These are phyloP conservation scores for Hypoxylon subgilvum DNA, from an alignment of 495 filamentous ascomycete genomes.

Conservation along the genomic window DNA sequence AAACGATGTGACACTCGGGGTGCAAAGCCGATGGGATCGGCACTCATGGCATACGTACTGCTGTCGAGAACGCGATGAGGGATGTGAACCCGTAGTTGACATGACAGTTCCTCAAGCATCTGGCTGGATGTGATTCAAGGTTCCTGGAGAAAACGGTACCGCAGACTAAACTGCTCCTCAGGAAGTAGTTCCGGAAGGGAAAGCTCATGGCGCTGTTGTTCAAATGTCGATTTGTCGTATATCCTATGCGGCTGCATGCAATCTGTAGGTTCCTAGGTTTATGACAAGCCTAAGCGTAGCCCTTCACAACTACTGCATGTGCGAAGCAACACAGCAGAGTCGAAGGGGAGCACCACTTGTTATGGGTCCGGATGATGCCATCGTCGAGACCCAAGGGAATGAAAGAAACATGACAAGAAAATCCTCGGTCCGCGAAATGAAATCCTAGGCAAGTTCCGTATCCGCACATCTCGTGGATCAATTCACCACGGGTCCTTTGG, in stretches of 20 bases:
- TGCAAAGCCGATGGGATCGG: conserved; percentile 17
- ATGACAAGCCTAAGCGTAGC: conserved; percentile 20
- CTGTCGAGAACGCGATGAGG: conserved; percentile 14
- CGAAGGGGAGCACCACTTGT: conserved; percentile 29
- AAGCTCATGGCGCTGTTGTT: conserved; percentile 3
- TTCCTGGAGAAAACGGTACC: conserved; percentile 3
- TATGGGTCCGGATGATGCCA: conserved; percentile 5
- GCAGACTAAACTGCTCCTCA: conserved; percentile 10
- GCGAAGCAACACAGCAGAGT: conserved; percentile 37
- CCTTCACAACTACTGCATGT: conserved; percentile 34
- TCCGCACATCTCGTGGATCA: conserved; percentile 29
- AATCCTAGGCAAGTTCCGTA: conserved; percentile 13
- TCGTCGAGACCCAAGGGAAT: conserved; percentile 9
- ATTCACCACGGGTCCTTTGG: conserved; percentile 16
- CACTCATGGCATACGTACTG: conserved; percentile 34
- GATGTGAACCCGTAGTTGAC: conserved; percentile 10
- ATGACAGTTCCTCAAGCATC: conserved; percentile 4
- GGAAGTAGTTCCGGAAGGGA: conserved; percentile 1
- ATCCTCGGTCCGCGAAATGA: conserved; percentile 26
- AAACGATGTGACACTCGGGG: conserved; percentile 15
- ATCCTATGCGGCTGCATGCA: conserved; percentile 13
- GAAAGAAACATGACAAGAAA: conserved; percentile 27
- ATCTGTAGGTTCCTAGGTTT: conserved; percentile 12
- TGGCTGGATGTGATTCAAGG: conserved; percentile 10
- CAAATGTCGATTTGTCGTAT: conserved; percentile 23